These are phyloP conservation scores for Fabrea salina DNA, from an alignment of 169 alveolate species.

Conservation along the genomic window DNA sequence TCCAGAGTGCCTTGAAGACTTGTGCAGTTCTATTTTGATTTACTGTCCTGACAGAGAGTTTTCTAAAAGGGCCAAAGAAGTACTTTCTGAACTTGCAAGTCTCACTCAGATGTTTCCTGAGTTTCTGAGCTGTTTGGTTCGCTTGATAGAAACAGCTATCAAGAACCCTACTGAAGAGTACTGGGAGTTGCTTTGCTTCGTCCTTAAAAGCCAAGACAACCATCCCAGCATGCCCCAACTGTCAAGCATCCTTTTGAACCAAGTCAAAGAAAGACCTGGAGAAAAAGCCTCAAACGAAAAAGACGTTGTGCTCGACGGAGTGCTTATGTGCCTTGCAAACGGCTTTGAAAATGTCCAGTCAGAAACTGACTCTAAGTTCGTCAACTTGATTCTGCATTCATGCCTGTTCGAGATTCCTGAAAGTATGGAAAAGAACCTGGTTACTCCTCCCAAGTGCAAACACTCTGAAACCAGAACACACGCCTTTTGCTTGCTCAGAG, in stretches of 20 bases:
- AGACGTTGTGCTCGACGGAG: constrained; percentile 4
- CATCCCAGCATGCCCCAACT: too few relatives aligned
- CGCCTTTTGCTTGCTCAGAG: constrained; percentile 37
- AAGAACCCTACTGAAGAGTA: not conserved
- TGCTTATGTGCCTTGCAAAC: not conserved
- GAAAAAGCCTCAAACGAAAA: constrained; percentile 1
- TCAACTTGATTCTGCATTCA: not conserved
- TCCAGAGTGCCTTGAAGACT: too few relatives aligned
- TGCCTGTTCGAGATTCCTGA: constrained; percentile 30
- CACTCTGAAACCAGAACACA: constrained; percentile 33
- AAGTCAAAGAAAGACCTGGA: not conserved
- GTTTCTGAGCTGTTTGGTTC: too few relatives aligned
- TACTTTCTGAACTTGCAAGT: too few relatives aligned
- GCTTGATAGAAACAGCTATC: not conserved
- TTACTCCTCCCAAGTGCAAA: constrained; percentile 44
- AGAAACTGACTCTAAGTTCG: too few relatives aligned
- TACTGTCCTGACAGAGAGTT: too few relatives aligned
- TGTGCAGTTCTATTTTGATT: too few relatives aligned
- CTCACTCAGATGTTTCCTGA: too few relatives aligned
- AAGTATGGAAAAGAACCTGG: not conserved
- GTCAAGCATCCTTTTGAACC: not conserved
- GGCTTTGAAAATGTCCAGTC: not conserved
- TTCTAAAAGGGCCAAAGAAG: too few relatives aligned
- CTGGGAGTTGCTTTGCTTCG: not conserved
- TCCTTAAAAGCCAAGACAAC: not conserved